phyloP scores from a whole-genome alignment of 139 green algal species.

The Spirogloea muscicola region DNA sequence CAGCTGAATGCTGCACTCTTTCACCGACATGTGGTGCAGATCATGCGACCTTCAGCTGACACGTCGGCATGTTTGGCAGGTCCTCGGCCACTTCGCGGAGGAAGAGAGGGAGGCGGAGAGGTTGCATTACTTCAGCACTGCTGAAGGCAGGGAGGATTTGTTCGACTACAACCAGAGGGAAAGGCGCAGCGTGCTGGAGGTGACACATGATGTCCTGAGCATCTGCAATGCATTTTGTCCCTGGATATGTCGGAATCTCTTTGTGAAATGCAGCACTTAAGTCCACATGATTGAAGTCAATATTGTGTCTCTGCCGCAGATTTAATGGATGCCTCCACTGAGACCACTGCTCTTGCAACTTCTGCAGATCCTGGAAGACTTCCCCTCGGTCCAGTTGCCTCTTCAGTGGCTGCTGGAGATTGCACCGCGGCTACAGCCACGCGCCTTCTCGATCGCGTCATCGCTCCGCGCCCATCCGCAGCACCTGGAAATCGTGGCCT shows the following conservation, averaged over 20 bases:
- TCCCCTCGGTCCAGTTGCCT: constrained; percentile 60
- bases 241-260: too few species aligned
- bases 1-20: too few species aligned
- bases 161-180: constrained; percentile 52
- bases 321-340: too few species aligned
- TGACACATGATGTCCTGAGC: not conserved
- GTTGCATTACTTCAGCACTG: constrained; percentile 75
- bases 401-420: constrained; percentile 79
- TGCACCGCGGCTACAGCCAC: constrained; percentile 67
- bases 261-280: too few species aligned
- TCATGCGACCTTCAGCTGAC: too few species aligned
- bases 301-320: too few species aligned
- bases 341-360: constrained; percentile 13
- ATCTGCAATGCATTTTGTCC: not conserved
- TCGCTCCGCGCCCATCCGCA: constrained; percentile 55
- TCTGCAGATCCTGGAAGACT: constrained; percentile 86
- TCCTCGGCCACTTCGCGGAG: constrained; percentile 60
- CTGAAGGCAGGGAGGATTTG: constrained; percentile 52
- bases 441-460: constrained; percentile 85
- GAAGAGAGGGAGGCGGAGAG: constrained; percentile 65
- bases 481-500: constrained; percentile 69
- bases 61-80: too few species aligned
- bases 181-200: constrained; percentile 47
- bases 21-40: too few species aligned
- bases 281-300: too few species aligned